phyloP scores from a whole-genome alignment of 2,329 filamentous ascomycete species.

The Lecanicillium sp. region DNA sequence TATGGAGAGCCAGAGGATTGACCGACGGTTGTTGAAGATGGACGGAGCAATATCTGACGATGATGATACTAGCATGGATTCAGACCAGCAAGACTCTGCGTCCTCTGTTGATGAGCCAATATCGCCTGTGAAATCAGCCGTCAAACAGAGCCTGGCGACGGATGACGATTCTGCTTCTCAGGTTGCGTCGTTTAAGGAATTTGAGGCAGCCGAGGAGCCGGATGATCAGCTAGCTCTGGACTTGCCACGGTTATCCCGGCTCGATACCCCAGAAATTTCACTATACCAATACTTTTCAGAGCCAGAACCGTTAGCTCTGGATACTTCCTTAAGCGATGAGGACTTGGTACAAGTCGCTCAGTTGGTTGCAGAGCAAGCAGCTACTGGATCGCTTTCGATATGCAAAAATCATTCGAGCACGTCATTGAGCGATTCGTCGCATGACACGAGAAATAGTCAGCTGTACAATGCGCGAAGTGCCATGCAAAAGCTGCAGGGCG shows the following conservation, averaged over 20 bases:
- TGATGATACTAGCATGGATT: slow-evolving; percentile 42
- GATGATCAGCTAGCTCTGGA: slow-evolving; percentile 41
- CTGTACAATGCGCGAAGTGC: slow-evolving; percentile 37
- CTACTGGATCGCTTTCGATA: slow-evolving; percentile 39
- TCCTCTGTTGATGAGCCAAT: slow-evolving; percentile 39
- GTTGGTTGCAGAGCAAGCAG: slow-evolving; percentile 62
- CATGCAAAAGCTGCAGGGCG: slow-evolving; percentile 37
- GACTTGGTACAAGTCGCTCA: slow-evolving; percentile 61
- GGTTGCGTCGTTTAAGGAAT: slow-evolving; percentile 41
- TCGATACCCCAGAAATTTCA: slow-evolving; percentile 39
- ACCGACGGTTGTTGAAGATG: slow-evolving; percentile 4
- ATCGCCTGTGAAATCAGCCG: slow-evolving; percentile 41
- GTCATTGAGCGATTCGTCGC: slow-evolving; percentile 10
- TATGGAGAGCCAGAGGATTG: neutral
- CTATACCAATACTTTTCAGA: slow-evolving; percentile 50
- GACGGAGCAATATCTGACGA: slow-evolving; percentile 6
- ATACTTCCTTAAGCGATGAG: slow-evolving; percentile 41
- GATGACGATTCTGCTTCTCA: slow-evolving; percentile 49
- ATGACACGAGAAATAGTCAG: slow-evolving; percentile 28
- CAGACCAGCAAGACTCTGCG: slow-evolving; percentile 48
- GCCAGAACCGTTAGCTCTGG: slow-evolving; percentile 42
- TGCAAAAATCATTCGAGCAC: slow-evolving; percentile 15
- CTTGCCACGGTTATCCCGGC: slow-evolving; percentile 38
- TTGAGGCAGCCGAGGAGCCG: slow-evolving; percentile 36
- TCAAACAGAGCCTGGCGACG: slow-evolving; percentile 24